Conservation (phyloP, 169 alveolate species). For the Eimeria necatrix region DNA sequence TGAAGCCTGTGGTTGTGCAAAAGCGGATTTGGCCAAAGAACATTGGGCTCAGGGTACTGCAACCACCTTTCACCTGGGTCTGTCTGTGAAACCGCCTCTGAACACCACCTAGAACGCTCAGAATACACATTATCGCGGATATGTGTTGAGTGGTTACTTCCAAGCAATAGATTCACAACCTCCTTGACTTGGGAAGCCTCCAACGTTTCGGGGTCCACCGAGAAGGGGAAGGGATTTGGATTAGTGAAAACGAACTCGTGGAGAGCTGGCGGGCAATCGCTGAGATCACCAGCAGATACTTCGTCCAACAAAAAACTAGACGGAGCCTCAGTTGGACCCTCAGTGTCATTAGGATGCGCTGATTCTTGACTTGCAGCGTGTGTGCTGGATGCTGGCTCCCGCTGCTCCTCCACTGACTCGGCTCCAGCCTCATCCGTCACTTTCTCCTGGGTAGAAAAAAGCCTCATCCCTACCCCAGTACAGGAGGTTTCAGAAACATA, state of each 20-base stretch:
- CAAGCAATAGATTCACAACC: background rate
- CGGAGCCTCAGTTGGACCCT: too few species aligned
- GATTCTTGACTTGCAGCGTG: too few species aligned
- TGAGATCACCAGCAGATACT: conserved; percentile 41
- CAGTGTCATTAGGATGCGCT: too few species aligned
- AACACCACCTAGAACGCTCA: conserved; percentile 40
- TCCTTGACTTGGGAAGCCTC: conserved; percentile 2
- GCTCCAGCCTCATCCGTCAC: too few species aligned
- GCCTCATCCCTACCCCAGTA: too few species aligned
- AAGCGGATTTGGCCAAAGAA: conserved; percentile 81
- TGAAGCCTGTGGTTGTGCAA: conserved; percentile 77
- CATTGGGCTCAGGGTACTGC: conserved; percentile 76
- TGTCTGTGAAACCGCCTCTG: background rate
- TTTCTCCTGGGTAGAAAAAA: too few species aligned
- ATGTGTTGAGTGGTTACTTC: background rate
- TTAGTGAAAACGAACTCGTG: conserved; percentile 25
- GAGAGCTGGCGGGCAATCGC: conserved; percentile 63
- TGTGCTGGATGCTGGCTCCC: too few species aligned
- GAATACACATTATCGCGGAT: background rate
- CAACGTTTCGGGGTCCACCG: conserved; percentile 43
- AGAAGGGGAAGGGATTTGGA: conserved; percentile 24
- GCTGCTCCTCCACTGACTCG: too few species aligned
- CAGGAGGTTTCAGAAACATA: too few species aligned
- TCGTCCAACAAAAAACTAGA: background rate
- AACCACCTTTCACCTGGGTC: conserved; percentile 38